Percentiles rank a stretch among this genome's conserved stretches.
Conservation (phyloP, 2,329 filamentous ascomycete genomes). For the Ceratocystis ficicola region DNA sequence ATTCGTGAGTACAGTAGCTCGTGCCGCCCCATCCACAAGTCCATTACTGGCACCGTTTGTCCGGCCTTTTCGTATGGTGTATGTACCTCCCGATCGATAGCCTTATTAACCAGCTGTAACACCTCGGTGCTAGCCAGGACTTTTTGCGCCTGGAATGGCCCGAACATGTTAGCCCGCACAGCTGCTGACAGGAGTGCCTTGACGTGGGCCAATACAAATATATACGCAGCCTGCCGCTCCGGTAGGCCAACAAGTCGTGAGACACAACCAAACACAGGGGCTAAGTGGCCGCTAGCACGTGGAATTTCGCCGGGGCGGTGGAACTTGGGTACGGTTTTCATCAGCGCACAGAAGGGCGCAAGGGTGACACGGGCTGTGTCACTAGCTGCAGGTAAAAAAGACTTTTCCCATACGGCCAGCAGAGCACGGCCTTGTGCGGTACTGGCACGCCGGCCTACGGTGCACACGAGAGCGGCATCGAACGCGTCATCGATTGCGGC, state of each 20-base stretch:
- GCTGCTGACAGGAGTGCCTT: conserved; percentile 66
- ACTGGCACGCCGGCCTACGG: conserved; percentile 65
- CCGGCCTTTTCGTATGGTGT: conserved; percentile 53
- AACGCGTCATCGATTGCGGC: conserved; percentile 57
- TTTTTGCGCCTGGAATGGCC: conserved; percentile 67
- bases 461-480: conserved; percentile 64
- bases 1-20: conserved; percentile 76
- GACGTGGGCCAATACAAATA: conserved; percentile 65
- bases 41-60: conserved; percentile 64
- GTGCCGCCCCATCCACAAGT: conserved; percentile 72
- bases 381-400: conserved; percentile 37
- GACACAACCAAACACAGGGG: conserved; percentile 58
- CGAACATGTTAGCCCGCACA: conserved; percentile 64
- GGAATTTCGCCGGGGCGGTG: conserved; percentile 49
- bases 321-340: conserved; percentile 52
- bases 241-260: conserved; percentile 49
- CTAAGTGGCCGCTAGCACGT: conserved; percentile 50
- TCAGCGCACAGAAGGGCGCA: conserved; percentile 54
- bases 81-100: conserved; percentile 49
- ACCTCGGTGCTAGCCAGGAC: conserved; percentile 52
- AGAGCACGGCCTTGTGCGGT: conserved; percentile 65
- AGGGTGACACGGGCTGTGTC: conserved; percentile 11
- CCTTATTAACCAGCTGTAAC: conserved; percentile 43
- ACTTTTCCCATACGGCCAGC: conserved; percentile 63
- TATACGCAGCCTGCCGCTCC: conserved; percentile 53